phyloP scores from a whole-genome alignment of 495 filamentous ascomycete species.

The Penicillium salamii region DNA sequence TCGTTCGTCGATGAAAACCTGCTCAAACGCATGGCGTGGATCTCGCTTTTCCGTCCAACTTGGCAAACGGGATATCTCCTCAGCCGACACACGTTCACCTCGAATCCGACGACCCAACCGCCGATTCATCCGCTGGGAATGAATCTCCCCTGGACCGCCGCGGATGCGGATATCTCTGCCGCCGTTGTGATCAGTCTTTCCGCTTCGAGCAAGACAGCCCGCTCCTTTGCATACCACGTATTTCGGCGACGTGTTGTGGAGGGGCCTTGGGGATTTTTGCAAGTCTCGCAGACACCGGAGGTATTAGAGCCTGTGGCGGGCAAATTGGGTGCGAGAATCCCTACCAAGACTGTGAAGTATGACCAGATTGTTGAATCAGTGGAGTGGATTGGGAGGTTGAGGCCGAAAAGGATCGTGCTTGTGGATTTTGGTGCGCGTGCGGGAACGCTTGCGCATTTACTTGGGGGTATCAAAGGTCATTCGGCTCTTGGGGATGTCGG shows the following conservation, averaged over 20 bases:
- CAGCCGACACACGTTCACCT: constrained; percentile 44
- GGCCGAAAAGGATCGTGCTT: constrained; percentile 42
- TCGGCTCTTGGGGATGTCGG: constrained; percentile 9
- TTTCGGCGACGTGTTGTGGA: constrained; percentile 2
- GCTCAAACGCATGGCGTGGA: constrained; percentile 32
- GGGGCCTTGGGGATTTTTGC: constrained; percentile 25
- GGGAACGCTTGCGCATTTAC: constrained; percentile 33
- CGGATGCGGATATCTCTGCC: constrained; percentile 45
- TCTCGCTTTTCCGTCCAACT: constrained; percentile 43
- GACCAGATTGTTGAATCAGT: constrained; percentile 8
- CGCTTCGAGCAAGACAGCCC: constrained; percentile 50
- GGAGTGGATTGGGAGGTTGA: constrained; percentile 15
- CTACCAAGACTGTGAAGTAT: constrained; percentile 24
- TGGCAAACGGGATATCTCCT: constrained; percentile 43
- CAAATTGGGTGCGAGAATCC: constrained; percentile 2
- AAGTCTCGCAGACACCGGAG: constrained; percentile 20
- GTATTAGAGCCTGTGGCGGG: constrained; percentile 22
- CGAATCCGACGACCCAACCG: constrained; percentile 4
- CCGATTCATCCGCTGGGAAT: constrained; percentile 37
- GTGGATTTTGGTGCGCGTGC: constrained; percentile 52
- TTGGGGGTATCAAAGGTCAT: constrained; percentile 20
- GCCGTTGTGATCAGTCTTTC: constrained; percentile 39
- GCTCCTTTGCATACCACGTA: constrained; percentile 37
- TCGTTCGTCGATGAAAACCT: neutral
- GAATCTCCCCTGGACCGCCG: constrained; percentile 29